Base-by-base conservation (phyloP, 192 early-diverging fungal genomes). In the Gonapodya prolifera region DNA sequence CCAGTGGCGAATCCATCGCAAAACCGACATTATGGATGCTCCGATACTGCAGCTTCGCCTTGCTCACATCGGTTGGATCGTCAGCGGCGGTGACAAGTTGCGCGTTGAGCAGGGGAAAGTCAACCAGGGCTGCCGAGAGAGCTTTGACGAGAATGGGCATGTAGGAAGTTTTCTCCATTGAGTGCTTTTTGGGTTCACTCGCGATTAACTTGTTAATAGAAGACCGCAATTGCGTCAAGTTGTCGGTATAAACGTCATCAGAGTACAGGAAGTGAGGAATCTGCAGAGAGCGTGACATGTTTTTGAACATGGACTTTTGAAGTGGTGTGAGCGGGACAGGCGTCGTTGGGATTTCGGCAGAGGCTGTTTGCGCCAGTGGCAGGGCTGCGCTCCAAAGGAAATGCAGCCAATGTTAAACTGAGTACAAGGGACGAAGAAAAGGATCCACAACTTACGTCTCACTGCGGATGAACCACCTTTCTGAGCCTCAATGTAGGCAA, bases 61-160 rank as follows among this genome's bases (percentile, higher is more conserved):
- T 81, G 0, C 80, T 81, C 1, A 77, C 81, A 17, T 82, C 80
- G 1, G 84, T 86, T 0, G 69, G 30, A 29, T 70, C 34, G 77
- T 86, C 82, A 16, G 83, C 79, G 30, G 83, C 75, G 1, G 18
- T 32, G 16, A 91, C 32, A 1, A 98, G 69, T 34, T 81, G 83
- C 29, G 94, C 91, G 77, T 99, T 99, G 35, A 99, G 78, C 23
- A 98, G 88, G 16, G 95, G 97, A 83, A 88, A 98, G 74, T 93
- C 84, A 31, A 84, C 75, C 76, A 98, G 81, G 8, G 96, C 95
- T 30, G 94, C 80, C 13, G 91, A 92, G 17, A 95, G 83, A 0
- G 93, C 91, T 84, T 99, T 99, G 82, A 98, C 88, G 77, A 99
- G 92, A 80, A 99, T 93, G 45, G 97, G 96, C 93, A 99, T 94